Conservation (phyloP, 352 stramenopile genomes). For the Peronospora farinosa region DNA sequence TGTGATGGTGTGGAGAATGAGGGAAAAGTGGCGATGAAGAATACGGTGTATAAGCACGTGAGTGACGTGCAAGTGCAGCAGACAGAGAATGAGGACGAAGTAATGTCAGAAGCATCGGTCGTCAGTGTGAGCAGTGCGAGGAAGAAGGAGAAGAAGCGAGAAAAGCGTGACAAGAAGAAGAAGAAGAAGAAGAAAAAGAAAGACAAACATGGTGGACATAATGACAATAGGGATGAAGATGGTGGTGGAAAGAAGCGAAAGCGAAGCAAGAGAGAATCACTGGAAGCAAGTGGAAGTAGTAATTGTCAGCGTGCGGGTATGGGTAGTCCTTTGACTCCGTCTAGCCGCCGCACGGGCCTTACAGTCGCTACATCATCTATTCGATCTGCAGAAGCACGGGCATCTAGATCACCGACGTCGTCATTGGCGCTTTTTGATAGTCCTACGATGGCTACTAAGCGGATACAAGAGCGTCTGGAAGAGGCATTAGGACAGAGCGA, state of each 20-base stretch:
- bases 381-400: slow-evolving; percentile 2
- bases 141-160: slow-evolving; percentile 49
- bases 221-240: slow-evolving; percentile 20
- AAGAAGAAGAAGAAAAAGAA: slow-evolving; percentile 42
- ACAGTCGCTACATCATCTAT: neutral
- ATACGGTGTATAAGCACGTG: slow-evolving; percentile 1
- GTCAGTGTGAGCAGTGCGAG: slow-evolving; percentile 31
- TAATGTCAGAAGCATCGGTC: slow-evolving; percentile 34
- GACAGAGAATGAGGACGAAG: slow-evolving; percentile 28
- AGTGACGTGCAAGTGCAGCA: slow-evolving; percentile 13
- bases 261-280: slow-evolving; percentile 23
- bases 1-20: neutral
- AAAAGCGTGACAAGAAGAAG: slow-evolving; percentile 53
- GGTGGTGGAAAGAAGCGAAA: slow-evolving; percentile 21
- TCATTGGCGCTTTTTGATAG: slow-evolving; percentile 38
- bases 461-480: slow-evolving; percentile 44
- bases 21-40: slow-evolving; percentile 3
- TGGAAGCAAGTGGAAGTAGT: slow-evolving; percentile 8
- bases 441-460: slow-evolving; percentile 34
- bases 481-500: slow-evolving; percentile 50
- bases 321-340: slow-evolving; percentile 8
- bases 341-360: neutral
- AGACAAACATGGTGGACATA: slow-evolving; percentile 27
- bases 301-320: slow-evolving; percentile 4
- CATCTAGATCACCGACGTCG: slow-evolving; percentile 9